phyloP scores from a whole-genome alignment of 106 monocot genomes.

The Dactylorhiza incarnata region DNA sequence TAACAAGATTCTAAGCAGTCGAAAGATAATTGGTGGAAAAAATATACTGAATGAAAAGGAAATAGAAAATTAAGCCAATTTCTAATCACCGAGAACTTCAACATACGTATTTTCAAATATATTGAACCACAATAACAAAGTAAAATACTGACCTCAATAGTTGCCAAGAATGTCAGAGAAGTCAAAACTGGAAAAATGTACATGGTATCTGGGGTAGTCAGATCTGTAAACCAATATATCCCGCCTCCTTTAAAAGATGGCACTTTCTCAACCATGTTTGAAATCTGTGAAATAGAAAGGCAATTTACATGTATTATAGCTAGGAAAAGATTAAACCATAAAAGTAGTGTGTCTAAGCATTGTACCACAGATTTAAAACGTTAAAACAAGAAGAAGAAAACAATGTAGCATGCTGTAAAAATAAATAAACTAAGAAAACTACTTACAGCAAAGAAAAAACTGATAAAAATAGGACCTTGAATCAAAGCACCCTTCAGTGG shows the following conservation, averaged over 20 bases:
- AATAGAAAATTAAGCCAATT: neutral
- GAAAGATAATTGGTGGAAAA: neutral
- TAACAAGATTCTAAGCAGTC: neutral
- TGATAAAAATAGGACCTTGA: conserved; percentile 90
- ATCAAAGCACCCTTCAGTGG: conserved; percentile 84
- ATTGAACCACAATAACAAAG: neutral
- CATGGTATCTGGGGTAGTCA: conserved; percentile 78
- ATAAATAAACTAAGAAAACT: neutral
- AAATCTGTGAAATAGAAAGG: conserved; percentile 40
- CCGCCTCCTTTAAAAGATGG: conserved; percentile 95
- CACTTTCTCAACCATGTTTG: conserved; percentile 96
- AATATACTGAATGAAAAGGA: neutral
- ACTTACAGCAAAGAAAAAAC: conserved; percentile 92
- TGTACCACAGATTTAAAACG: neutral
- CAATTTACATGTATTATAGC: neutral
- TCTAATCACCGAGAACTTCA: neutral
- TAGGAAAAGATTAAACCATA: neutral
- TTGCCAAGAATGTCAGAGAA: conserved; percentile 61
- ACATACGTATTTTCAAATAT: neutral
- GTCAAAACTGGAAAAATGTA: conserved; percentile 75
- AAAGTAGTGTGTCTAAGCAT: neutral
- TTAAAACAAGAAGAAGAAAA: neutral
- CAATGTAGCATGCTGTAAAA: neutral
- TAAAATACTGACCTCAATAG: conserved; percentile 68
- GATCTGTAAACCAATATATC: conserved; percentile 85